These are phyloP conservation scores for sweet orange (Citrus sinensis) DNA, from an alignment of 345 rosid genomes.

Conservation along the genomic window DVS_A1.0 CM039167.1:8555501-8556000, in stretches of 20 bases:
- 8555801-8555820: slow-evolving; percentile 27
- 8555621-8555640: too few species aligned
- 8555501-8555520: slow-evolving; percentile 19
- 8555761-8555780: slow-evolving; percentile 36
- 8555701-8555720: slow-evolving; percentile 18
- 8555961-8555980: too few species aligned
- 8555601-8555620: too few species aligned
- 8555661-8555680: too few species aligned
- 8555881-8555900: slow-evolving; percentile 38
- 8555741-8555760: slow-evolving; percentile 30
- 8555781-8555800: slow-evolving; percentile 26
- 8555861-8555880: slow-evolving; percentile 28
- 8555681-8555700: too few species aligned
- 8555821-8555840: slow-evolving; percentile 36
- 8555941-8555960: too few species aligned
- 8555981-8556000: not conserved
- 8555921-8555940: not conserved
- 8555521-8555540: too few species aligned
- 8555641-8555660: too few species aligned
- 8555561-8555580: too few species aligned
- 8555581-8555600: too few species aligned
- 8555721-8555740: slow-evolving; percentile 10
- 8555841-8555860: not conserved
- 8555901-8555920: slow-evolving; percentile 29
- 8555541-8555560: too few species aligned